Evolutionary conservation across 2,329 filamentous ascomycete species (phyloP), one percentile per base, ranked within the genome.

Genomic region (Rhexocercosporidium sp.): DNA sequence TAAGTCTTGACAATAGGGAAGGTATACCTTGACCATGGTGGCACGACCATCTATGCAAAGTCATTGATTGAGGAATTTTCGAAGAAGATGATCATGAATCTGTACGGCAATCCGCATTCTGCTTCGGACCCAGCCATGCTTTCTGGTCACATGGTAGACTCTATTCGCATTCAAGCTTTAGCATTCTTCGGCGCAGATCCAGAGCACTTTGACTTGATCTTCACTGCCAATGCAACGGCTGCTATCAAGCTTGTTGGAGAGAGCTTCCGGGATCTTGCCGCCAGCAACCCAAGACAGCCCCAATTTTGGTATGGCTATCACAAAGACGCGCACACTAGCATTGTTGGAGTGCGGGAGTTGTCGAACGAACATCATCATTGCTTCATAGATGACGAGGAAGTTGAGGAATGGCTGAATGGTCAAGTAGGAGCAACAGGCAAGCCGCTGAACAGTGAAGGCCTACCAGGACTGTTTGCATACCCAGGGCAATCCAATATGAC

Each of bases 31-130:
- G 95, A 98, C 74, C 94, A 97, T 90, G 94, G 92, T 0, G 95
- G 93, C 18, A 92, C 92, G 22, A 96, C 94, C 0, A 83, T 91
- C 1, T 93, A 92, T 75, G 83, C 93, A 39, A 94, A 90, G 77
- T 93, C 92, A 34, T 79, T 95, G 34, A 89, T 98, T 77, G 90
- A 94, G 68, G 82, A 82, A n/a, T 97, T 96, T 79, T 88, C 92
- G 9, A 78, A 81, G n/a, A 91, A 94, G 66, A 90, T 97, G 85
- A 89, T 90, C 14, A 82, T 85, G 3, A 91, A 89, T 72, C 82
- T 97, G 0, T 93, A 94, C 72, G 95, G 94, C 31, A 98, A 98
- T 68, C 94, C 95, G 0, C 95, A 98, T 79, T 97, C 94, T 0
- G 90, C 88, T 59, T 96, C 94, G 2, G 83, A 85, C 12, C 90